Conservation (phyloP, 139 green algal genomes). For the Auxenochlorella pyrenoidosa region DNA sequence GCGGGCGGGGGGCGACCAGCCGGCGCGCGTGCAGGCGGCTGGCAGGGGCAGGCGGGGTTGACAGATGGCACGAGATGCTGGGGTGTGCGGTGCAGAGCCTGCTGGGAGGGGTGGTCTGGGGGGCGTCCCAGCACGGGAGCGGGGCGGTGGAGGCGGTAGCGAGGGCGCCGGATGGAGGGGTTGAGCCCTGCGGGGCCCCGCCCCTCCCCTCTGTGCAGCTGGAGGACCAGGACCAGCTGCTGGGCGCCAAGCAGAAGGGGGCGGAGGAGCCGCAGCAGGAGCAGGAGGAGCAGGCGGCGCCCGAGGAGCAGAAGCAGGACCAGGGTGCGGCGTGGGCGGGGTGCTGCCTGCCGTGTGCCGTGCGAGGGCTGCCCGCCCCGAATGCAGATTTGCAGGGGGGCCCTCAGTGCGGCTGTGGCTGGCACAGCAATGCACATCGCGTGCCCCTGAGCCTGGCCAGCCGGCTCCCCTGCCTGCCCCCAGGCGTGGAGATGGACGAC, state of each 20-base stretch:
- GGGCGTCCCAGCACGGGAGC: no score
- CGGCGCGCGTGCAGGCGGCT: not conserved
- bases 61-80: not conserved
- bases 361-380: no score
- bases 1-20: no score
- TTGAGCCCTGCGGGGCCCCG: not conserved
- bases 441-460: no score
- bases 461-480: not conserved
- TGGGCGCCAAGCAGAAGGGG: constrained; percentile 82
- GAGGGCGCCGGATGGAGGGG: not conserved
- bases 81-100: no score
- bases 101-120: not conserved
- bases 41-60: not conserved
- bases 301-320: constrained; percentile 58
- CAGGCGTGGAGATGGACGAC: constrained; percentile 96
- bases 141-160: not conserved
- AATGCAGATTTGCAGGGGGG: no score
- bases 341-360: no score
- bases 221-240: constrained; percentile 95
- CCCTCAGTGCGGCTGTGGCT: not conserved
- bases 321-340: not conserved
- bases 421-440: no score
- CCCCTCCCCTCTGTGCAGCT: constrained; percentile 12
- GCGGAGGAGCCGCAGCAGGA: constrained; percentile 53
- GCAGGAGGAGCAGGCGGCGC: constrained; percentile 44